A percentile compares a stretch with the other conserved stretches of the same genome.
Evolutionary conservation across 805 yeast species (phyloP).

Genomic region (Maudiozyma bulderi): DNA sequence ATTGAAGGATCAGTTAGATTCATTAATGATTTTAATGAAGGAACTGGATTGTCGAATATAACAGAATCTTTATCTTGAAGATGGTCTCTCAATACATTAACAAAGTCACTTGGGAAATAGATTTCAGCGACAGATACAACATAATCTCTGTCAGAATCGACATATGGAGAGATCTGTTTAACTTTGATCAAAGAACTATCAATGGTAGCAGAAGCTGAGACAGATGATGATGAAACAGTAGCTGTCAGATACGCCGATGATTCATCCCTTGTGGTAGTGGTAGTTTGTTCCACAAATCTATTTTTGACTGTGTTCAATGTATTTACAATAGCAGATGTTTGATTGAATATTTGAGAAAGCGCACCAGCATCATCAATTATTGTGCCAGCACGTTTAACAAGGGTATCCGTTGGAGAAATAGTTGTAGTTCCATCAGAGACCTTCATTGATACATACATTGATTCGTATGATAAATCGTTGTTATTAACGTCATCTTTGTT

Average conservation of each 20-base stretch:
- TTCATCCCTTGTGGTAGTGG: not conserved
- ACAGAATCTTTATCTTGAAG: slow-evolving; percentile 44
- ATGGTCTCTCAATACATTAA: slow-evolving; percentile 39
- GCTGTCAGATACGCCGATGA: not conserved
- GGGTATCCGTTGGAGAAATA: not conserved
- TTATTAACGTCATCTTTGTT: not conserved
- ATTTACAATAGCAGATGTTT: not conserved
- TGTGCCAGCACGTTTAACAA: not conserved
- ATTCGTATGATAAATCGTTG: not conserved
- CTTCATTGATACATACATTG: not conserved
- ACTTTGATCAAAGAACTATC: slow-evolving; percentile 2
- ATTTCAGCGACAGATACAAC: slow-evolving; percentile 83
- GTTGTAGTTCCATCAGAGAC: slow-evolving; percentile 1
- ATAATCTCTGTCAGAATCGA: slow-evolving; percentile 37
- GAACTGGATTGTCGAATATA: slow-evolving; percentile 51
- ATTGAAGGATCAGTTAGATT: slow-evolving; percentile 50
- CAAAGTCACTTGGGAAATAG: slow-evolving; percentile 55
- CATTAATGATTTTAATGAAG: slow-evolving; percentile 50
- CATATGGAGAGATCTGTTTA: slow-evolving; percentile 6
- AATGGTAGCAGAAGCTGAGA: not conserved
- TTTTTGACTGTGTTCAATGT: not conserved
- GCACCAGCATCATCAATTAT: not conserved
- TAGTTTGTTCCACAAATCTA: not conserved
- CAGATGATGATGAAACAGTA: not conserved
- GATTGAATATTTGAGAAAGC: not conserved